Percentiles rank a stretch among this genome's conserved stretches.
These are phyloP conservation scores for Solanum chacoense DNA, from an alignment of 305 asterid genomes.

Conservation along the genomic window DNA sequence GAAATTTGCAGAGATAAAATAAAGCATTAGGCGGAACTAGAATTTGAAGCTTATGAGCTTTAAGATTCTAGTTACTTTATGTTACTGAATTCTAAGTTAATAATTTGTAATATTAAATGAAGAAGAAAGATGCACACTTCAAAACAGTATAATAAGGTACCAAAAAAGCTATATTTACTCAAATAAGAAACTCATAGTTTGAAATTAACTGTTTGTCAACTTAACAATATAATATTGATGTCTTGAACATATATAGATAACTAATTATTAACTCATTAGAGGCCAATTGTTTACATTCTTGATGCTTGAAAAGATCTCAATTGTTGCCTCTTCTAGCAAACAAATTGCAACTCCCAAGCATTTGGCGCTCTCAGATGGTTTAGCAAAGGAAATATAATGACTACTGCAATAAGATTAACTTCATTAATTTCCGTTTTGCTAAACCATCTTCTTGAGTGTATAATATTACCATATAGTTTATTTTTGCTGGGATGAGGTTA, in stretches of 20 bases:
- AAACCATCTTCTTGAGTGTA: background rate
- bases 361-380: background rate
- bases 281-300: background rate
- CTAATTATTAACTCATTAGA: background rate
- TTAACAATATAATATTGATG: background rate
- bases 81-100: background rate
- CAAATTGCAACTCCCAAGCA: background rate
- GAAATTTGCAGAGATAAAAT: background rate
- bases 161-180: constrained; percentile 4
- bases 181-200: background rate
- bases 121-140: background rate
- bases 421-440: background rate
- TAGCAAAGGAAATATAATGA: constrained; percentile 2
- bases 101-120: background rate
- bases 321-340: background rate
- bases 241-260: background rate
- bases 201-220: background rate
- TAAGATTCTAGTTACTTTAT: background rate
- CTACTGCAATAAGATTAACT: background rate
- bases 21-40: background rate
- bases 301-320: background rate
- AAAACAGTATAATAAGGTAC: background rate
- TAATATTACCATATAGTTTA: background rate
- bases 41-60: background rate
- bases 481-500: background rate